A percentile compares a stretch with the other conserved stretches of the same genome.
Conservation (phyloP, 306 rosid genomes). For the Coriaria nepalensis region DNA sequence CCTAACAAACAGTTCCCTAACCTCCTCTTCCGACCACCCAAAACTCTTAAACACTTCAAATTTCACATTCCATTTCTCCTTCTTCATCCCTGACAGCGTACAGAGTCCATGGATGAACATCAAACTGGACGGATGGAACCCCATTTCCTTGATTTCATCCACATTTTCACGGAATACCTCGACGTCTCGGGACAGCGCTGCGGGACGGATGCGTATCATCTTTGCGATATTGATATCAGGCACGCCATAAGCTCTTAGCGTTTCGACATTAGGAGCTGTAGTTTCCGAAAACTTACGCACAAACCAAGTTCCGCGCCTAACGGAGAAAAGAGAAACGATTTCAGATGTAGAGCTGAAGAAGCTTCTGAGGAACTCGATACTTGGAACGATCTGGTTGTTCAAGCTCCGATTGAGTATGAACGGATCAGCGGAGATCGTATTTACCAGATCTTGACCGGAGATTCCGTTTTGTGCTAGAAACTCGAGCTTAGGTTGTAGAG, state of each 20-base stretch:
- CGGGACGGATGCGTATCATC: not conserved
- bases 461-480: conserved; percentile 13
- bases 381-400: conserved; percentile 10
- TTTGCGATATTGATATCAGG: not conserved
- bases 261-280: conserved; percentile 11
- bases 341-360: conserved; percentile 3
- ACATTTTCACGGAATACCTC: conserved; percentile 4
- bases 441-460: not conserved
- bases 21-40: conserved; percentile 21
- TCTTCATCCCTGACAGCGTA: conserved; percentile 9
- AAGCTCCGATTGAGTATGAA: conserved; percentile 8
- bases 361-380: conserved; percentile 10
- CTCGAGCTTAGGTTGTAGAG: conserved; percentile 13
- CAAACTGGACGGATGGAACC: conserved; percentile 12
- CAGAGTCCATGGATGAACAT: conserved; percentile 14
- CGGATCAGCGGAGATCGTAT: conserved; percentile 4
- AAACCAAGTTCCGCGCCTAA: conserved; percentile 8
- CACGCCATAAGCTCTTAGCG: conserved; percentile 7
- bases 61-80: conserved; percentile 16
- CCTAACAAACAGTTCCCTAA: conserved; percentile 10
- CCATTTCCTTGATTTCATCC: conserved; percentile 4
- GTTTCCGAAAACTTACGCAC: conserved; percentile 4
- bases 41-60: conserved; percentile 12
- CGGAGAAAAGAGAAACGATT: conserved; percentile 3
- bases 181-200: conserved; percentile 3